These are phyloP conservation scores for Laguncularia racemosa DNA, from an alignment of 345 rosid species.

Conservation along the genomic window DNA sequence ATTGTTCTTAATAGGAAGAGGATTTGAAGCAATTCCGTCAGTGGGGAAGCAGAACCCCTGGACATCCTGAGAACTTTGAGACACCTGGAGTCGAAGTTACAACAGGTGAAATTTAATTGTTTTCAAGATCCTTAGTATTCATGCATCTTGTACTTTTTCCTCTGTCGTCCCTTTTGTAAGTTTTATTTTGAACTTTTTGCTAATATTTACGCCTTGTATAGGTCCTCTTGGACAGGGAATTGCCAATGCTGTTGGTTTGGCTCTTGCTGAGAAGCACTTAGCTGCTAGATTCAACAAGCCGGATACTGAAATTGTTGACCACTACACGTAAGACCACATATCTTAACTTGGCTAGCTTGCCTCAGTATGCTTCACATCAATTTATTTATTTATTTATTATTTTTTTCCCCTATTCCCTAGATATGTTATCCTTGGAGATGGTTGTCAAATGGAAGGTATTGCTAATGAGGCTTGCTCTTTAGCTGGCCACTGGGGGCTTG, in stretches of 20 bases:
- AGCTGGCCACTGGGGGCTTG: slow-evolving; percentile 99
- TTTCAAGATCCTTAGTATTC: neutral
- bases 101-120: slow-evolving; percentile 51
- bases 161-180: no score
- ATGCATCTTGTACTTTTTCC: no score
- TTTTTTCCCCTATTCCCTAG: slow-evolving; percentile 26
- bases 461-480: slow-evolving; percentile 89
- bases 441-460: slow-evolving; percentile 98
- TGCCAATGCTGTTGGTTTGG: slow-evolving; percentile 93
- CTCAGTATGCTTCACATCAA: neutral
- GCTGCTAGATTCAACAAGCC: slow-evolving; percentile 92
- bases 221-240: slow-evolving; percentile 97
- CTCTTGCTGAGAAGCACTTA: slow-evolving; percentile 87
- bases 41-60: slow-evolving; percentile 97
- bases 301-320: slow-evolving; percentile 69
- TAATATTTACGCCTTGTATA: slow-evolving; percentile 12
- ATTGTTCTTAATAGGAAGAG: slow-evolving; percentile 50
- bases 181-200: neutral
- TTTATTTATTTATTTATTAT: no score
- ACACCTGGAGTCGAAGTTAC: slow-evolving; percentile 99
- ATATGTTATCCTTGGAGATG: slow-evolving; percentile 81
- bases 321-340: slow-evolving; percentile 57
- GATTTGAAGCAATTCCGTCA: slow-evolving; percentile 90
- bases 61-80: slow-evolving; percentile 99
- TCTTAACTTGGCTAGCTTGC: neutral